Percentiles rank a stretch among this genome's conserved stretches.
These are phyloP conservation scores for Lactarius evosmus DNA, from an alignment of 768 basidiomycete genomes.

Conservation along the genomic window DNA sequence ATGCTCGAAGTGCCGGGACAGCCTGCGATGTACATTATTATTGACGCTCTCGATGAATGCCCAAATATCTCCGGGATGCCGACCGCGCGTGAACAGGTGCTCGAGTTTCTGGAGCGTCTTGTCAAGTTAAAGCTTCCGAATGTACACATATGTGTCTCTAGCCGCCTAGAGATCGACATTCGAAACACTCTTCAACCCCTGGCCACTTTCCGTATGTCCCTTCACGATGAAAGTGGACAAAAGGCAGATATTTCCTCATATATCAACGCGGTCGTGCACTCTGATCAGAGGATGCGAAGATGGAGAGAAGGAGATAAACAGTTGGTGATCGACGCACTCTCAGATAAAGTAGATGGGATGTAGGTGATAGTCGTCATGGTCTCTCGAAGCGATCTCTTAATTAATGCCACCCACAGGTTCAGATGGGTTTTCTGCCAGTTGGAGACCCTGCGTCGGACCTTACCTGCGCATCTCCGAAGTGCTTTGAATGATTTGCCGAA, in stretches of 20 bases:
- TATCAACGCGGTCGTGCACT: not conserved
- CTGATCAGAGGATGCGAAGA: not conserved
- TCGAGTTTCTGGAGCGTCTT: slow-evolving; percentile 1
- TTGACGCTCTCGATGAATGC: slow-evolving; percentile 17
- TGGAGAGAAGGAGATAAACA: not conserved
- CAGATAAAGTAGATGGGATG: slow-evolving; percentile 6
- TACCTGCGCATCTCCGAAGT: not conserved
- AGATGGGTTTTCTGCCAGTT: slow-evolving; percentile 11
- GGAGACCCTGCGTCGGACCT: not conserved
- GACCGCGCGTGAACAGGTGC: not conserved
- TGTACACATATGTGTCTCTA: slow-evolving; percentile 8
- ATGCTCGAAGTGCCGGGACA: not conserved
- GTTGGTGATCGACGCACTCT: not conserved
- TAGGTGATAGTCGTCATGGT: not conserved
- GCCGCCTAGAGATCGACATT: slow-evolving; percentile 10
- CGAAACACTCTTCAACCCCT: not conserved
- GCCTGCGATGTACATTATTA: not conserved
- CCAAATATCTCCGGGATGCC: not conserved
- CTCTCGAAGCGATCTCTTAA: not conserved
- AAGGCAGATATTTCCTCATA: not conserved
- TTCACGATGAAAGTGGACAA: slow-evolving; percentile 7
- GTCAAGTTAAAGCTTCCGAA: not conserved
- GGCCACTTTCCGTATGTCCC: not conserved
- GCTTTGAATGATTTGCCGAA: not conserved
- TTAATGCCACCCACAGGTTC: not conserved